These are phyloP conservation scores for Centaurea solstitialis DNA, from an alignment of 129 eudicot species.

Conservation along the genomic window DNA sequence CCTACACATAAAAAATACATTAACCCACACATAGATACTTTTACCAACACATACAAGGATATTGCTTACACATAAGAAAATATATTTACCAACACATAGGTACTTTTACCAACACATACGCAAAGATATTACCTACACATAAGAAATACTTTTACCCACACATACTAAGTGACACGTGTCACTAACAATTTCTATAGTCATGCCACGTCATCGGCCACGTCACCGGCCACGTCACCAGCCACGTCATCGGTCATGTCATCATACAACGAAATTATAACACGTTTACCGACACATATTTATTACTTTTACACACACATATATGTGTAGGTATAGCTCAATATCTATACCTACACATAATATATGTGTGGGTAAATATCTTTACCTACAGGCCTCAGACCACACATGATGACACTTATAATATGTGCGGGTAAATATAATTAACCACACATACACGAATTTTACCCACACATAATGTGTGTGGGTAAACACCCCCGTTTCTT, in stretches of 20 bases:
- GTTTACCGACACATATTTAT: neutral
- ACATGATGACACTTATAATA: neutral
- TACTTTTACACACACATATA: neutral
- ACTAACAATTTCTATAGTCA: too few species aligned
- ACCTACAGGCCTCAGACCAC: neutral
- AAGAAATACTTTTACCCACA: too few species aligned
- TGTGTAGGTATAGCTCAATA: neutral
- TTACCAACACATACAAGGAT: neutral
- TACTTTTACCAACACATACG: too few species aligned
- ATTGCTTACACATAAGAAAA: neutral
- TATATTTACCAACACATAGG: too few species aligned
- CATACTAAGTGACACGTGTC: too few species aligned
- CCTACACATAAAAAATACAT: too few species aligned
- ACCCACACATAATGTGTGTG: neutral
- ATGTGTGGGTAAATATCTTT: neutral
- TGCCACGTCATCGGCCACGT: neutral
- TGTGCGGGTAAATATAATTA: neutral
- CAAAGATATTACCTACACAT: neutral
- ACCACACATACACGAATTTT: neutral
- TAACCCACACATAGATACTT: too few species aligned
- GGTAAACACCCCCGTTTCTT: neutral
- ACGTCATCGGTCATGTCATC: neutral
- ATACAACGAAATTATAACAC: neutral
- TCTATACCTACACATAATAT: neutral
- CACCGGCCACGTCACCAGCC: neutral